These are phyloP conservation scores for Biscutella laevigata DNA, from an alignment of 441 rosid species.

Conservation along the genomic window DNA sequence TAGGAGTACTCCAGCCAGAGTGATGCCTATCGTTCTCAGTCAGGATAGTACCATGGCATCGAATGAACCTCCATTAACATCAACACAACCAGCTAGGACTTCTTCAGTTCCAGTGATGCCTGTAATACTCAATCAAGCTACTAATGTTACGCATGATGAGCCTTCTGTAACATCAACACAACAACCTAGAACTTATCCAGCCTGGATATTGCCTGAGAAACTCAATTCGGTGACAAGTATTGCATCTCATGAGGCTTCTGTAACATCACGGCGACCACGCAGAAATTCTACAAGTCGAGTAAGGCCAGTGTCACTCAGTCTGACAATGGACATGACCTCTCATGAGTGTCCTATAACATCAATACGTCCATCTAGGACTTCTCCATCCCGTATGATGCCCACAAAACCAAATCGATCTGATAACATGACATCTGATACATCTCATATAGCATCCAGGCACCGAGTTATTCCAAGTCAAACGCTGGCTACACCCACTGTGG, in stretches of 20 bases:
- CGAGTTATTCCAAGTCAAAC: slow-evolving; percentile 6
- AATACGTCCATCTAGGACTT: slow-evolving; percentile 13
- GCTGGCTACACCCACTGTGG: slow-evolving; percentile 5
- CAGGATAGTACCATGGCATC: slow-evolving; percentile 7
- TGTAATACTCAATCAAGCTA: slow-evolving; percentile 8
- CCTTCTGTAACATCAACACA: slow-evolving; percentile 9
- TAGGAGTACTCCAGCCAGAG: slow-evolving; percentile 25
- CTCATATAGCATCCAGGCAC: slow-evolving; percentile 6
- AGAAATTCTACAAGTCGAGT: slow-evolving; percentile 16
- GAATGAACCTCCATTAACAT: slow-evolving; percentile 13
- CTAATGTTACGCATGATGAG: slow-evolving; percentile 4
- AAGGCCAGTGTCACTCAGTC: slow-evolving; percentile 17
- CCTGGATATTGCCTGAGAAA: slow-evolving; percentile 2
- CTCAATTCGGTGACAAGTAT: neutral
- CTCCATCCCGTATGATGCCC: slow-evolving; percentile 20
- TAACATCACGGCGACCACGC: neutral
- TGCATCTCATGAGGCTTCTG: slow-evolving; percentile 1
- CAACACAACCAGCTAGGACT: slow-evolving; percentile 21
- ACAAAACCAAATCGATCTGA: neutral
- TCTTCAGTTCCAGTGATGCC: slow-evolving; percentile 19
- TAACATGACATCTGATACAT: slow-evolving; percentile 5
- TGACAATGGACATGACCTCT: slow-evolving; percentile 13
- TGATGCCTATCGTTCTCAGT: slow-evolving; percentile 24
- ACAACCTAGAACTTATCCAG: slow-evolving; percentile 16
- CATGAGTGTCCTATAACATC: slow-evolving; percentile 14